Percentiles rank a stretch among this genome's conserved stretches.
Conservation (phyloP, 768 basidiomycete genomes). For the Leccinum rimulosum region DNA sequence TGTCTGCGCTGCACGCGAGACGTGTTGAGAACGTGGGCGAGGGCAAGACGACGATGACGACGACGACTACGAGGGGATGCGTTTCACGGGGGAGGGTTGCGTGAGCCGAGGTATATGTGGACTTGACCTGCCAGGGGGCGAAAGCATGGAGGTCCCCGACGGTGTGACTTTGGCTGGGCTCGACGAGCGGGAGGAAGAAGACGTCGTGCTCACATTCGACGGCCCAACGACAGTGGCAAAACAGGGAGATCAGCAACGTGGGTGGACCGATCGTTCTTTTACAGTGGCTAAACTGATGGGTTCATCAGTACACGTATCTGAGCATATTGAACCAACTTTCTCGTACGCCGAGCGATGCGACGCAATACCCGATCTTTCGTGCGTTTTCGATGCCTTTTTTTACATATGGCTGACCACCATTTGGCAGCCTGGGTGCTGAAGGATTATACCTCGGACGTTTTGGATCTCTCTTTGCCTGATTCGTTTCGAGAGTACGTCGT, state of each 20-base stretch:
- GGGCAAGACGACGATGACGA: constrained; percentile 30
- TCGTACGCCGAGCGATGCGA: constrained; percentile 90
- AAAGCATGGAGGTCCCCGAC: too few relatives aligned
- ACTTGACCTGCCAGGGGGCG: too few relatives aligned
- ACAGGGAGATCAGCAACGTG: constrained; percentile 89
- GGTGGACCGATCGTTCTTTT: constrained; percentile 18
- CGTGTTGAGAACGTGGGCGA: constrained; percentile 48
- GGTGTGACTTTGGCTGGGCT: too few relatives aligned
- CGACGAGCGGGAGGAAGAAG: too few relatives aligned
- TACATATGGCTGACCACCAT: background rate
- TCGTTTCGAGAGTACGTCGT: constrained; percentile 70
- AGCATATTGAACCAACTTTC: constrained; percentile 90
- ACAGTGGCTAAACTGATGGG: background rate
- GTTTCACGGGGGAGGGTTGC: too few relatives aligned
- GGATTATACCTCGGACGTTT: constrained; percentile 71
- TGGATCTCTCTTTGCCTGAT: constrained; percentile 61
- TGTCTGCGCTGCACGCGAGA: constrained; percentile 58
- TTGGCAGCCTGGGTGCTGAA: constrained; percentile 79
- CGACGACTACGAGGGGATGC: constrained; percentile 49
- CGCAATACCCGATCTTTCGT: constrained; percentile 93
- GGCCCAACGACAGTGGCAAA: constrained; percentile 84
- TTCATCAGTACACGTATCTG: constrained; percentile 83
- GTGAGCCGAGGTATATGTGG: too few relatives aligned
- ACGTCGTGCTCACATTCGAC: too few relatives aligned
- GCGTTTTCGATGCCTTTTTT: constrained; percentile 23